phyloP scores from a whole-genome alignment of 2,329 filamentous ascomycete genomes.

The Didymella glomerata region DNA sequence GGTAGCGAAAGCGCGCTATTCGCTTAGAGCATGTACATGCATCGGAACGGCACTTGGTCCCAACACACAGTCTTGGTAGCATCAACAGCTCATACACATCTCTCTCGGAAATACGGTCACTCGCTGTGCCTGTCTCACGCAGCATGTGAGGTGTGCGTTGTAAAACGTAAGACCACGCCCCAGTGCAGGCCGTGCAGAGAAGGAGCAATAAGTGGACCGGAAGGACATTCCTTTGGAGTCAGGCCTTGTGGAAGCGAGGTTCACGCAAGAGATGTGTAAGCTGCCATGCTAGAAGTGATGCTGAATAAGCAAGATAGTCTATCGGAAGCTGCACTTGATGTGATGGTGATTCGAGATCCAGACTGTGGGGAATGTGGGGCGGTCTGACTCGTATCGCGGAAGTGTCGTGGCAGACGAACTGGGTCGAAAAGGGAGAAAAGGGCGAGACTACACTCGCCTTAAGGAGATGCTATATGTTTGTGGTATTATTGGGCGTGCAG shows the following conservation, averaged over 20 bases:
- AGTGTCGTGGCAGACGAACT: neutral
- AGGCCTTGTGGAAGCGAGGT: neutral
- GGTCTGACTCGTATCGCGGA: neutral
- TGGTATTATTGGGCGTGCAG: conserved; percentile 3
- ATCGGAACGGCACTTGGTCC: conserved; percentile 13
- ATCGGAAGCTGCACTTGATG: conserved; percentile 21
- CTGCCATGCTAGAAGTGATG: neutral
- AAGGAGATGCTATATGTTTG: neutral
- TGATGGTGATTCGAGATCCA: conserved; percentile 1
- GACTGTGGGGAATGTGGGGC: conserved; percentile 20
- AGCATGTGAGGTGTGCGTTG: neutral
- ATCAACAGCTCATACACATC: neutral
- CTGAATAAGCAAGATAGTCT: neutral
- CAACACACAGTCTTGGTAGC: neutral
- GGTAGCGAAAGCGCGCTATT: neutral
- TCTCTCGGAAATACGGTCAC: no score
- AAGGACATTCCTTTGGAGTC: neutral
- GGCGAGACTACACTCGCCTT: neutral
- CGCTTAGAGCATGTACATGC: conserved; percentile 1
- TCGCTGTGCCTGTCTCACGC: neutral
- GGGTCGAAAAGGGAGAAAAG: neutral
- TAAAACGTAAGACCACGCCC: neutral
- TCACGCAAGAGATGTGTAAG: neutral
- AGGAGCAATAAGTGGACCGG: neutral
- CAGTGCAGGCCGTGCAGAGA: neutral